Evolutionary conservation across 169 alveolate species (phyloP).

Genomic region (Plasmodium vinckei): DNA sequence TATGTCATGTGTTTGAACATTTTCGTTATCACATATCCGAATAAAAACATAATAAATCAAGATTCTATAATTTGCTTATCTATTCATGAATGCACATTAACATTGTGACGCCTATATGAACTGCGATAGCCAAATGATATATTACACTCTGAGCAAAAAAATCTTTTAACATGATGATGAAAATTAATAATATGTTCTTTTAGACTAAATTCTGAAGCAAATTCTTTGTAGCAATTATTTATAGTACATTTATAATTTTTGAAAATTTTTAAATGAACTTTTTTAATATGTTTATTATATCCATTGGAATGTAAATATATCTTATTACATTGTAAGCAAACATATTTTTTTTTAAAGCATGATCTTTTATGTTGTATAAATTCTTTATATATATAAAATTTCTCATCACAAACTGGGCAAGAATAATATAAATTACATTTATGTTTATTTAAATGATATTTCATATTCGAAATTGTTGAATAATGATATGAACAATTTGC

Average conservation of each 20-base stretch:
- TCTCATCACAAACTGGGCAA: slow-evolving; percentile 41
- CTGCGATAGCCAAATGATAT: slow-evolving; percentile 70
- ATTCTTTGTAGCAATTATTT: slow-evolving; percentile 49
- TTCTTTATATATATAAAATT: slow-evolving; percentile 55
- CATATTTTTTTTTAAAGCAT: slow-evolving; percentile 62
- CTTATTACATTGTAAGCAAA: slow-evolving; percentile 60
- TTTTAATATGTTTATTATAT: slow-evolving; percentile 50
- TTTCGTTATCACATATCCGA: no score
- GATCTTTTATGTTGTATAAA: slow-evolving; percentile 52
- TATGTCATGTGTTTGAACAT: no score
- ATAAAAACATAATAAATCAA: no score
- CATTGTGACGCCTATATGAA: slow-evolving; percentile 53
- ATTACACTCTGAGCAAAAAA: slow-evolving; percentile 59
- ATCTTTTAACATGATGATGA: slow-evolving; percentile 54
- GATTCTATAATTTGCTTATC: no score
- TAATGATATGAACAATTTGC: slow-evolving; percentile 70
- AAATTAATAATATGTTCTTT: slow-evolving; percentile 66
- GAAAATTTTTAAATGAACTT: slow-evolving; percentile 39
- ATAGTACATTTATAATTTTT: slow-evolving; percentile 38
- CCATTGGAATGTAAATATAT: slow-evolving; percentile 64
- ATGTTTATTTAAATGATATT: slow-evolving; percentile 71
- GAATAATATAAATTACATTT: slow-evolving; percentile 41
- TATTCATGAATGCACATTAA: slow-evolving; percentile 29
- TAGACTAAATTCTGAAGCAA: slow-evolving; percentile 54
- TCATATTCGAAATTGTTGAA: slow-evolving; percentile 68